These are phyloP conservation scores for Exophiala calicioides DNA, from an alignment of 2,329 filamentous ascomycete genomes.

Conservation along the genomic window DNA sequence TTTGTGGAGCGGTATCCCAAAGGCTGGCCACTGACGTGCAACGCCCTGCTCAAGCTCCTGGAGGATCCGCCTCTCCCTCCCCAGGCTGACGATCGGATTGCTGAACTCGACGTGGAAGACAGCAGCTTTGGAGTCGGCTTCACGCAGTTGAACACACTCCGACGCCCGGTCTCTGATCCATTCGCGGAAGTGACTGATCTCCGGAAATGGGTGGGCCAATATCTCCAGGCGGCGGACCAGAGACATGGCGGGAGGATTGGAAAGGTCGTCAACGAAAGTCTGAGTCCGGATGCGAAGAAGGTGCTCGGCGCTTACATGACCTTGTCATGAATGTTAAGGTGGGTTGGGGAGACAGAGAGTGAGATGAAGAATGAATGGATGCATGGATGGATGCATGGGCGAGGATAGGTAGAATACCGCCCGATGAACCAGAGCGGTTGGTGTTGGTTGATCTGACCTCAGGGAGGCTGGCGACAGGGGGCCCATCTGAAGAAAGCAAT, in stretches of 20 bases:
- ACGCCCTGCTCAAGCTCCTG: conserved; percentile 83
- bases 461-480: too few relatives aligned
- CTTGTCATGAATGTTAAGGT: conserved; percentile 13
- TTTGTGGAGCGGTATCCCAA: conserved; percentile 82
- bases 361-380: not conserved
- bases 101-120: conserved; percentile 90
- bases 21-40: conserved; percentile 88
- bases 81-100: conserved; percentile 72
- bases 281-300: conserved; percentile 61
- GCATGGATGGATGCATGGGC: not conserved
- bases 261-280: conserved; percentile 69
- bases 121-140: conserved; percentile 93
- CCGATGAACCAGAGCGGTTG: too few relatives aligned
- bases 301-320: conserved; percentile 52
- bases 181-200: conserved; percentile 84
- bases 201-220: conserved; percentile 78
- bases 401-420: too few relatives aligned
- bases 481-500: too few relatives aligned
- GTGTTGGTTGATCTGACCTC: too few relatives aligned
- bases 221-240: conserved; percentile 74
- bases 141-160: conserved; percentile 89
- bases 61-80: conserved; percentile 80
- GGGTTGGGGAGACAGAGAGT: too few relatives aligned
- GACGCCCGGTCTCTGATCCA: conserved; percentile 70
- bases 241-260: conserved; percentile 71